phyloP scores from a whole-genome alignment of 2,329 filamentous ascomycete genomes.

The Allantophomopsis lycopodina region DNA sequence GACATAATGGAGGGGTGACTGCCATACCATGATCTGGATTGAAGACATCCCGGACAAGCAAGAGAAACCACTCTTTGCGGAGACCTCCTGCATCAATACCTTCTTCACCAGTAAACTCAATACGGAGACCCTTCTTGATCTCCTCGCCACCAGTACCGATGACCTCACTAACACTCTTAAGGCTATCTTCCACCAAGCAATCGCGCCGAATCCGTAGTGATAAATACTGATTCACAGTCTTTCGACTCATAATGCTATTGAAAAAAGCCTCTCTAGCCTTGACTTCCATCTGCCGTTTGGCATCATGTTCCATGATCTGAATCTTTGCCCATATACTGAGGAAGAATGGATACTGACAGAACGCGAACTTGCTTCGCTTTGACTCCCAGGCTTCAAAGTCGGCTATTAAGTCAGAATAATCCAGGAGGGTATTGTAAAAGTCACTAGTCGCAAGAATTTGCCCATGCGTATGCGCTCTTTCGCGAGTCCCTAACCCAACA shows the following conservation, averaged over 20 bases:
- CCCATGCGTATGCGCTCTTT: slow-evolving; percentile 34
- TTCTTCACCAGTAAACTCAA: slow-evolving; percentile 79
- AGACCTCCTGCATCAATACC: slow-evolving; percentile 82
- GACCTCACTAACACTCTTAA: slow-evolving; percentile 73
- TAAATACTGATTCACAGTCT: slow-evolving; percentile 63
- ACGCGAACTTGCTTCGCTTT: slow-evolving; percentile 61
- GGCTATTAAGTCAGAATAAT: slow-evolving; percentile 70
- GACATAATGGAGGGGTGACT: slow-evolving; percentile 1
- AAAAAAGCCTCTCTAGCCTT: slow-evolving; percentile 87
- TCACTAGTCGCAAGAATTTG: slow-evolving; percentile 67
- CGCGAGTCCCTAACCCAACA: slow-evolving; percentile 22
- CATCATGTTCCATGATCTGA: slow-evolving; percentile 78
- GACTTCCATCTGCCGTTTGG: slow-evolving; percentile 75
- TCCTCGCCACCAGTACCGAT: slow-evolving; percentile 71
- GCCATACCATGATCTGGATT: slow-evolving; percentile 72
- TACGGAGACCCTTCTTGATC: slow-evolving; percentile 78
- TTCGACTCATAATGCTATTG: slow-evolving; percentile 67
- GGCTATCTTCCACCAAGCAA: slow-evolving; percentile 77
- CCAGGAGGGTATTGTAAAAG: slow-evolving; percentile 79
- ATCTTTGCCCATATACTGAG: slow-evolving; percentile 89
- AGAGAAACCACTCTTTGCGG: slow-evolving; percentile 88
- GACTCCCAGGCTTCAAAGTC: slow-evolving; percentile 86
- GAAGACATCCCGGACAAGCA: slow-evolving; percentile 80
- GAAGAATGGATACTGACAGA: slow-evolving; percentile 87
- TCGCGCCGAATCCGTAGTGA: slow-evolving; percentile 67